These are phyloP conservation scores for Acanthamoeba pearcei DNA, from an alignment of 208 protist genomes.

Conservation along the genomic window DNA sequence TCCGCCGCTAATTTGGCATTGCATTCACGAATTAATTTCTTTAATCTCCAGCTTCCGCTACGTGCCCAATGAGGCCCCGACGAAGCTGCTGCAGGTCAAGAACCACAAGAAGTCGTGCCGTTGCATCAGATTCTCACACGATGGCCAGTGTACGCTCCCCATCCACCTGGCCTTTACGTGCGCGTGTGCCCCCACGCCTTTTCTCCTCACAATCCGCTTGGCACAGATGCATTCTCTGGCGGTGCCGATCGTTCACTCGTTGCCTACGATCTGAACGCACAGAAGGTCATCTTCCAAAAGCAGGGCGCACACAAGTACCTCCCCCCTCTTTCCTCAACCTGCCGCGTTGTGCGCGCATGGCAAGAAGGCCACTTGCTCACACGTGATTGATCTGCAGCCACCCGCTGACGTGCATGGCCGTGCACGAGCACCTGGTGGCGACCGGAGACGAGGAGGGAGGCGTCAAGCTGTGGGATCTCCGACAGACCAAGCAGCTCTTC, in stretches of 20 bases:
- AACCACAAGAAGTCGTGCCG: slow-evolving; percentile 42
- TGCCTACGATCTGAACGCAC: background rate
- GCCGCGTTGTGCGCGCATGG: no score
- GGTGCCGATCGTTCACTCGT: slow-evolving; percentile 21
- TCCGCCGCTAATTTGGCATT: background rate
- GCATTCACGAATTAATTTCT: background rate
- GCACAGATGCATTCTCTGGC: background rate
- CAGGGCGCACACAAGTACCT: slow-evolving; percentile 31
- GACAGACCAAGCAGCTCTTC: slow-evolving; percentile 57
- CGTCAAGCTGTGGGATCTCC: slow-evolving; percentile 67
- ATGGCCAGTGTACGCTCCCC: slow-evolving; percentile 37
- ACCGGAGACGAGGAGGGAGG: slow-evolving; percentile 58
- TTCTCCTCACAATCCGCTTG: background rate
- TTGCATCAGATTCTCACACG: slow-evolving; percentile 6
- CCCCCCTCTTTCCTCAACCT: background rate
- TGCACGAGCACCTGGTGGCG: slow-evolving; percentile 11
- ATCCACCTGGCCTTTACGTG: background rate
- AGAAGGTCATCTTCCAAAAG: slow-evolving; percentile 55
- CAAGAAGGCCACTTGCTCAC: background rate
- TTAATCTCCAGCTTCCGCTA: background rate
- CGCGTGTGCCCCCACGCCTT: background rate
- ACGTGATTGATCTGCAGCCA: background rate
- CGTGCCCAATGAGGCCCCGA: background rate
- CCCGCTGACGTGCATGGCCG: slow-evolving; percentile 37
- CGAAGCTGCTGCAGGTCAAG: slow-evolving; percentile 9